Evolutionary conservation across 108 stramenopile genomes (phyloP), one percentile per base, ranked within the genome.

Genomic region (Stephanodiscus minutulus): DNA sequence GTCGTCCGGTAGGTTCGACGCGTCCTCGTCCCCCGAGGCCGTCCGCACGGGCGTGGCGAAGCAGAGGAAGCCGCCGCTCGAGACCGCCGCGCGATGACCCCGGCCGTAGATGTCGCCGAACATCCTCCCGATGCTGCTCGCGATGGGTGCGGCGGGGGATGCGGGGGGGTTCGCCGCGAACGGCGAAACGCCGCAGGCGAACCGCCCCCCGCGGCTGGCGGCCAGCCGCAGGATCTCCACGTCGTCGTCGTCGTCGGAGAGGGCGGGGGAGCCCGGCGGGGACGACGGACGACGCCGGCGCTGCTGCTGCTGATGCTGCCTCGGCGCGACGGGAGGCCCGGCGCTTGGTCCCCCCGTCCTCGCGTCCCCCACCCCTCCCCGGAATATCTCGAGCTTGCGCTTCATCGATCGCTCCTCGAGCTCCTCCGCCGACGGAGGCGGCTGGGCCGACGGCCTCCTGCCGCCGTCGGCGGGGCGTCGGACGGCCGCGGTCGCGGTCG

Each of bases 1-100:
- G 46, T 72, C 72, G 44, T 72, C 72, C 6, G 76, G 58, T 2
- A 63, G 44, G 0, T 83, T 75, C 27, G 69, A 79, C 2, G 61
- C 33, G 29, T 72, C 53, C 46, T 87, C 84, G 5, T 61, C 31
- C 3, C 22, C 15, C 21, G 70, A 61, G 0, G 74, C 65, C 21
- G 79, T 76, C 1, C 87, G 74, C 21, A 87, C 70, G 5, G 87
- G 87, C n/a, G 82, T 83, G 15, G 87, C 87, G 75, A 87, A 87
- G 64, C 87, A 87, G 27, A 87, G 58, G 31, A 33, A 33, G 2
- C 31, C 31, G 31, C 31, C 31, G 31, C 5, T 33, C 3, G 2
- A 33, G 31, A 5, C 31, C 3, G 31, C 31, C 3, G 31, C 31
- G 31, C 5, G 31, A 33, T 33, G 5, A 2, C 31, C 31, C 31